phyloP scores from a whole-genome alignment of 2,329 filamentous ascomycete genomes.

The Diaporthe citriasiana region DNA sequence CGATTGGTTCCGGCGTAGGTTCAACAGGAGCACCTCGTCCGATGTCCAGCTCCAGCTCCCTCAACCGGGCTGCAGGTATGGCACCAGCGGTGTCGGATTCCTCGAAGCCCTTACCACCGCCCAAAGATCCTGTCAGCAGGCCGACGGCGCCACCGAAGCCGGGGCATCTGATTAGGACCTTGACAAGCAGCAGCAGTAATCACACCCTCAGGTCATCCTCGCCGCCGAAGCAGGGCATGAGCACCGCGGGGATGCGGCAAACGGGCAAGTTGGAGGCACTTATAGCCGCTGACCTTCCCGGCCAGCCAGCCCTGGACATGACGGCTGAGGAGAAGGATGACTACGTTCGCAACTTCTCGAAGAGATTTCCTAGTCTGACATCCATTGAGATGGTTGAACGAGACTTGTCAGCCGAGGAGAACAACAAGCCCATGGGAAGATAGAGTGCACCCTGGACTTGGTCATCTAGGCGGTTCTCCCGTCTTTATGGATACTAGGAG shows the following conservation, averaged over 20 bases:
- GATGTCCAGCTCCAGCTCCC: conserved; percentile 31
- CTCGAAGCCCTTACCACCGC: conserved; percentile 49
- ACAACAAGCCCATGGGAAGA: conserved; percentile 41
- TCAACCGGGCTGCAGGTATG: conserved; percentile 44
- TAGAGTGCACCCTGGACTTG: conserved; percentile 40
- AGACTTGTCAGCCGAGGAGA: conserved; percentile 61
- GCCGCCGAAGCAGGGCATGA: conserved; percentile 58
- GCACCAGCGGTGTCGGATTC: conserved; percentile 20
- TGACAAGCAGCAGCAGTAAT: conserved; percentile 51
- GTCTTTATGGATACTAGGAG: conserved; percentile 35
- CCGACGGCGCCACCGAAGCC: conserved; percentile 74
- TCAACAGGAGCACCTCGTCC: conserved; percentile 48
- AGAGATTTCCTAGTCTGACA: conserved; percentile 87
- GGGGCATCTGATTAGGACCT: conserved; percentile 69
- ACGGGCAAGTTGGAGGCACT: conserved; percentile 54
- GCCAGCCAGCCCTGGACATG: conserved; percentile 68
- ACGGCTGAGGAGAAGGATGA: conserved; percentile 73
- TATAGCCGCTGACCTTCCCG: conserved; percentile 62
- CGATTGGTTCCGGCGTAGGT: conserved; percentile 53
- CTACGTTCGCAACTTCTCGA: conserved; percentile 79
- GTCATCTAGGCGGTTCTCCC: conserved; percentile 37
- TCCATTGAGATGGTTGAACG: conserved; percentile 91
- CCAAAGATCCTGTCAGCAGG: conserved; percentile 49
- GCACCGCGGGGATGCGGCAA: conserved; percentile 47
- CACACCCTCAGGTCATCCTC: conserved; percentile 53